These are phyloP conservation scores for Diaporthe humulicola DNA, from an alignment of 2,329 filamentous ascomycete species.

Conservation along the genomic window DNA sequence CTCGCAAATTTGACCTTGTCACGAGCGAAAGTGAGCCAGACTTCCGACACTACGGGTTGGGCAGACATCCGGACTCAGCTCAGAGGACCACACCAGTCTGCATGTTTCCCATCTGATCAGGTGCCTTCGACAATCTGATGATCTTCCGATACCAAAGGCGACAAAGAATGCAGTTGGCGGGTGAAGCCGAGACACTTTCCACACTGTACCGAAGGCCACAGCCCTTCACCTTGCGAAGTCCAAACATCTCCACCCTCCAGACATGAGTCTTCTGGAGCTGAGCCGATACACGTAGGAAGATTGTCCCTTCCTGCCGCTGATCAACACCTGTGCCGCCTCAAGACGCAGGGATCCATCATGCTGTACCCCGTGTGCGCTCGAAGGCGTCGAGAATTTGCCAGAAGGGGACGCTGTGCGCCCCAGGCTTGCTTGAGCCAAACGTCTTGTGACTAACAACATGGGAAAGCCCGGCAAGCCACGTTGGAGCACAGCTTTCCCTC, in stretches of 20 bases:
- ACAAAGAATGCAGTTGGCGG: neutral
- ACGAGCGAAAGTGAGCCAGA: neutral
- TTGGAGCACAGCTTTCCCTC: neutral
- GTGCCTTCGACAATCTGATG: neutral
- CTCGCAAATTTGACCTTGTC: neutral
- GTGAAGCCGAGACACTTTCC: neutral
- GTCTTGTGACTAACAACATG: conserved; percentile 29
- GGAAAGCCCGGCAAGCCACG: conserved; percentile 22
- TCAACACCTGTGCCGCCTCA: conserved; percentile 14
- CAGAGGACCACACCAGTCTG: neutral
- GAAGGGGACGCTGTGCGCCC: conserved; percentile 23
- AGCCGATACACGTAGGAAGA: neutral
- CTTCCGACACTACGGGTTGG: neutral
- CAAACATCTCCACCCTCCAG: neutral
- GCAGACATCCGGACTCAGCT: neutral
- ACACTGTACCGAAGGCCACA: neutral
- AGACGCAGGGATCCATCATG: neutral
- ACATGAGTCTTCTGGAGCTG: neutral
- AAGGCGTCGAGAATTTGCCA: conserved; percentile 26
- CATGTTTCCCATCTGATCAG: neutral
- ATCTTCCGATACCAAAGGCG: neutral
- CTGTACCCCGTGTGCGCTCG: conserved; percentile 12
- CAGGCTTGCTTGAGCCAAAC: conserved; percentile 5
- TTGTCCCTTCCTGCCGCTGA: conserved; percentile 1
- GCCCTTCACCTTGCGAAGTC: neutral